Base-by-base conservation (phyloP, 2,329 filamentous ascomycete genomes). In the Rhynchosporium secalis region DNA sequence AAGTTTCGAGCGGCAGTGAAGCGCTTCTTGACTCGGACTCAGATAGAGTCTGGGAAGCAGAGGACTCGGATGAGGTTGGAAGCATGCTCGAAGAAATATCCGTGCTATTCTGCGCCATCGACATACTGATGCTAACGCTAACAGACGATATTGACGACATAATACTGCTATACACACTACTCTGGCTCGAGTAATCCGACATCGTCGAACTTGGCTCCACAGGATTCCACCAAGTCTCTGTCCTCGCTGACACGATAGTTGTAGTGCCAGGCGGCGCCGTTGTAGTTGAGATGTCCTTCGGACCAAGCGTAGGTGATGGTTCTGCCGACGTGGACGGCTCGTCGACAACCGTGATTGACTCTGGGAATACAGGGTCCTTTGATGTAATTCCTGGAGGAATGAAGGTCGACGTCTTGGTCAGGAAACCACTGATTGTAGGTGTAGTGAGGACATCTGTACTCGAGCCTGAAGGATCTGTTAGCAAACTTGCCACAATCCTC, bases 141-240 rank as follows among this genome's bases (percentile, higher is more conserved):
- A 47, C 7, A 47, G 45, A 47, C 20, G 45, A 47, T 2, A 47
- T 47, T 20, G 26, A 47, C 13, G 20, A 28, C 36, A 56, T 38
- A 28, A 56, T 28, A 29, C 52, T 56, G 20, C 36, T 56, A n/a
- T 56, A 56, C 20, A 56, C 40, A 5, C 38, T 43, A n/a, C 52
- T 56, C 26, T 56, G 36, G 20, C 38, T 56, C 4, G 52, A 56
- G 36, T 5, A 55, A 15, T 28, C 52, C 13, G 52, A 40, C 8
- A 29, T 29, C 20, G 36, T 55, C 20, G 33, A 41, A 28, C 29
- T n/a, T 4, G 49, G 49, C 29, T 26, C 26, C n/a, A 47, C n/a
- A 8, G 20, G 31, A 15, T 12, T 8, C 36, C 31, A 40, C 13
- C 26, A 40, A 13, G 49, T 26, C n/a, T 9, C 36, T 20, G 49